Evolutionary conservation across 2,329 filamentous ascomycete genomes (phyloP).

Genomic region (Aspergillus neoniger): DNA sequence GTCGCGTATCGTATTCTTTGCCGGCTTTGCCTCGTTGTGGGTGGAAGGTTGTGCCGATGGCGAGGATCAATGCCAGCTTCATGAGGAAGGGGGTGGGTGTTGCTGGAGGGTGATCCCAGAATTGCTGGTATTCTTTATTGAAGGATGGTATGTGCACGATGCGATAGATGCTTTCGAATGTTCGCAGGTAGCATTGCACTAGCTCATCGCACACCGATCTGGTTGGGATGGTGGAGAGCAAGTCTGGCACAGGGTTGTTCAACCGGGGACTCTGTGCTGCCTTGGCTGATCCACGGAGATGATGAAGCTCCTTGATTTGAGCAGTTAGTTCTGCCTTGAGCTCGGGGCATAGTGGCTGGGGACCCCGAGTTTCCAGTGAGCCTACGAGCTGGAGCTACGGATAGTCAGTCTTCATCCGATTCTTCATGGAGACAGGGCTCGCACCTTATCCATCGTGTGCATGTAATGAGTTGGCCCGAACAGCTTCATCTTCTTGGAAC

Average conservation of each 20-base stretch:
- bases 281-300: constrained; percentile 26
- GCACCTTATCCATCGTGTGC: constrained; percentile 18
- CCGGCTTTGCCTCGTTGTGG: constrained; percentile 17
- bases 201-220: constrained; percentile 25
- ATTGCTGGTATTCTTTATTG: constrained; percentile 32
- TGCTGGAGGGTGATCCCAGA: constrained; percentile 28
- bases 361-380: constrained; percentile 7
- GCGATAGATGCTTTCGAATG: constrained; percentile 35
- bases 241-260: constrained; percentile 23
- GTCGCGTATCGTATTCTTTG: constrained; percentile 13
- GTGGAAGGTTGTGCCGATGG: constrained; percentile 33
- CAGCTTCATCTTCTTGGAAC: constrained; percentile 17
- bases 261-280: constrained; percentile 17
- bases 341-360: constrained; percentile 13
- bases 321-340: constrained; percentile 17
- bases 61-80: constrained; percentile 36
- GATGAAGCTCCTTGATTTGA: constrained; percentile 19
- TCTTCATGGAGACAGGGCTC: background rate
- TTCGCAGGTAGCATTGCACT: constrained; percentile 28
- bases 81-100: constrained; percentile 24
- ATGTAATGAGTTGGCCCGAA: constrained; percentile 18
- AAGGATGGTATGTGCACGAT: constrained; percentile 40
- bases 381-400: constrained; percentile 14
- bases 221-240: constrained; percentile 23
- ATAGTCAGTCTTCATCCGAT: background rate